A percentile compares a stretch with the other conserved stretches of the same genome.
Conservation (phyloP, 441 rosid genomes). For the Cnidoscolus chayamansa region DNA sequence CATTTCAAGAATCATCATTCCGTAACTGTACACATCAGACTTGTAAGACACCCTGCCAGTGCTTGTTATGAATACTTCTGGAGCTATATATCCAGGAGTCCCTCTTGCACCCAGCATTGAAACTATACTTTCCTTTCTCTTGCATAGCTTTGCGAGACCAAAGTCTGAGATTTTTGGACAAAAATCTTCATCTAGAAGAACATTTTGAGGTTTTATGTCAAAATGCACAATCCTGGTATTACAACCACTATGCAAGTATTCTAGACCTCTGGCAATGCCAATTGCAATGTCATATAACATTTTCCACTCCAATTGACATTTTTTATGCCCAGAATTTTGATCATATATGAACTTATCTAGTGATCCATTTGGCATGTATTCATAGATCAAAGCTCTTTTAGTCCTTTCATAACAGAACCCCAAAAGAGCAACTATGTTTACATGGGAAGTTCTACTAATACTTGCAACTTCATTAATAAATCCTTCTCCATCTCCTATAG, state of each 20-base stretch:
- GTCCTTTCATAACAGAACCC: slow-evolving; percentile 10
- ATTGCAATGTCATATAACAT: slow-evolving; percentile 24
- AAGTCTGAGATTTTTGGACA: slow-evolving; percentile 9
- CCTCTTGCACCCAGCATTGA: slow-evolving; percentile 34
- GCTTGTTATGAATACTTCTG: slow-evolving; percentile 28
- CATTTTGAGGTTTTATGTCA: slow-evolving; percentile 16
- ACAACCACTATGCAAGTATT: slow-evolving; percentile 35
- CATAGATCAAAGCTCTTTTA: slow-evolving; percentile 11
- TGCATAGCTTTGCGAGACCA: slow-evolving; percentile 11
- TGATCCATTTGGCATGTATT: slow-evolving; percentile 13
- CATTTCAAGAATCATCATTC: slow-evolving; percentile 40
- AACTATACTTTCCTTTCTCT: slow-evolving; percentile 20
- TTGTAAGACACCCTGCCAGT: slow-evolving; percentile 28
- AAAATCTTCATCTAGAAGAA: not conserved
- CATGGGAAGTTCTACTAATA: slow-evolving; percentile 14
- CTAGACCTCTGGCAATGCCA: slow-evolving; percentile 43
- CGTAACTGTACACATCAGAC: slow-evolving; percentile 31
- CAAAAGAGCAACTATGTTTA: slow-evolving; percentile 6
- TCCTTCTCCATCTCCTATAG: slow-evolving; percentile 5
- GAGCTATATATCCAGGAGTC: slow-evolving; percentile 34
- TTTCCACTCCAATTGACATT: slow-evolving; percentile 4
- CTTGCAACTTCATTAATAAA: slow-evolving; percentile 15
- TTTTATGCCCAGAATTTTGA: not conserved
- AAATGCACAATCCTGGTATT: slow-evolving; percentile 48
- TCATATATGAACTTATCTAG: slow-evolving; percentile 11